Percentiles rank a stretch among this genome's conserved stretches.
phyloP scores from a whole-genome alignment of 371 early-diverging fungal species.

The Mortierella sp. region DNA sequence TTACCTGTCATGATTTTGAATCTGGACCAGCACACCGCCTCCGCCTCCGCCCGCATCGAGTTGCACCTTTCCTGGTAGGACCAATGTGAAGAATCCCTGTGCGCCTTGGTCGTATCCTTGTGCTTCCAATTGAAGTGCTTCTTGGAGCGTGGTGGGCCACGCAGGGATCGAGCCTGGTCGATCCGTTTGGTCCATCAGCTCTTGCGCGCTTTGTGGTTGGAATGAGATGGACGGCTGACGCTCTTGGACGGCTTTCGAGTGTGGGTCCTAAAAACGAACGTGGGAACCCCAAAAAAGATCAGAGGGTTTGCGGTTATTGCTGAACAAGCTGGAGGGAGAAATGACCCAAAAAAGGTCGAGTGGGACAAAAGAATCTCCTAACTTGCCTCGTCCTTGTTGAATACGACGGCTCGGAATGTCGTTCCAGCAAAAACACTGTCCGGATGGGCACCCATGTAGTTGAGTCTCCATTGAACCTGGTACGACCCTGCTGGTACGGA shows the following conservation, averaged over 20 bases:
- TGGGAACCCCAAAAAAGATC: neutral
- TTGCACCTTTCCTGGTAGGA: constrained; percentile 13
- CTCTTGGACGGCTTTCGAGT: neutral
- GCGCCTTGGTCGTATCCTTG: constrained; percentile 10
- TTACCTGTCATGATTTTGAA: constrained; percentile 19
- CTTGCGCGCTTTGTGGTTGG: constrained; percentile 10
- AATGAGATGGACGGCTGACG: constrained; percentile 1
- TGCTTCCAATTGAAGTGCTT: neutral
- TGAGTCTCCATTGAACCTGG: constrained; percentile 21
- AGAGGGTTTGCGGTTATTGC: no score
- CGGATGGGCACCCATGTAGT: neutral
- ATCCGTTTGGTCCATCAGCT: constrained; percentile 28
- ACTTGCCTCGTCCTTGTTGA: constrained; percentile 15
- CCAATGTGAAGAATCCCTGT: constrained; percentile 25
- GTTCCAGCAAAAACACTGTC: constrained; percentile 12
- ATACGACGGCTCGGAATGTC: constrained; percentile 14
- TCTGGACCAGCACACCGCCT: constrained; percentile 15
- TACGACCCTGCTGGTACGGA: constrained; percentile 6
- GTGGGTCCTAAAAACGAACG: constrained; percentile 5
- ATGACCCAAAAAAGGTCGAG: neutral
- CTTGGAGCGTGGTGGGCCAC: neutral
- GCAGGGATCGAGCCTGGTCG: constrained; percentile 15
- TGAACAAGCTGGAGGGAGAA: neutral
- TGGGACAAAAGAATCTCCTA: neutral
- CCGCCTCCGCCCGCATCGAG: neutral